Base-by-base conservation (phyloP, 768 basidiomycete genomes). In the Sporobolomyces roseus region DNA sequence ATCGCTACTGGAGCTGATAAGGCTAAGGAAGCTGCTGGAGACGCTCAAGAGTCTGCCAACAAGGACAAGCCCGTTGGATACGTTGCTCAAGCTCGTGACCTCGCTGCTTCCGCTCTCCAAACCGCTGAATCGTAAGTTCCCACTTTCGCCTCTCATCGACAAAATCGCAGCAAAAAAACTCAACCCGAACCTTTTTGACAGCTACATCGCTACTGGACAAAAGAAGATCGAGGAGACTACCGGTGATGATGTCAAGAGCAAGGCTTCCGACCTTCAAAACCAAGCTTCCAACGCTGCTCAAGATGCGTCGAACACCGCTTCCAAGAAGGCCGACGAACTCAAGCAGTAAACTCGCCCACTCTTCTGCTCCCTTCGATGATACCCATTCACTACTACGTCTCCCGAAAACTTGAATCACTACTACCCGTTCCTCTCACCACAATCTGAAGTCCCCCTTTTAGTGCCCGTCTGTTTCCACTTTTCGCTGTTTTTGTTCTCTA, bases 161-260 rank as follows among this genome's bases (percentile, higher is more conserved):
- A n/a, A n/a, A n/a, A n/a, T 27, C 12, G 5, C n/a, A 43, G 19
- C 55, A 41, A 27, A 17, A 17, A 46, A 36, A 10, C 46, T 27
- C 5, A 13, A 21, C 17, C 38, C 10, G 38, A 9, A 8, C 8
- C 56, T 32, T 17, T 25, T 21, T 1, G 9, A 29, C 33, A 59
- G 64, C 36, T 38, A 51, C 56, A 58, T 51, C 43, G 62, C 70
- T 1, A 38, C 65, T 0, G 66, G 59, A 27, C n/a, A 54, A 35
- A 67, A 72, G 70, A 61, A 72, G 70, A 63, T 52, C 4, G 41
- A 64, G 46, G 66, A 72, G 70, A 41, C 63, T 7, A 25, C 54
- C 13, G 23, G 21, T 33, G 60, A 43, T 17, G 65, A 66, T 48
- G 51, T 66, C 46, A 66, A 71, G 65, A 30, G 50, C 50, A 36